Conservation (phyloP, 306 rosid species). For the Hippophae gyantsensis region DNA sequence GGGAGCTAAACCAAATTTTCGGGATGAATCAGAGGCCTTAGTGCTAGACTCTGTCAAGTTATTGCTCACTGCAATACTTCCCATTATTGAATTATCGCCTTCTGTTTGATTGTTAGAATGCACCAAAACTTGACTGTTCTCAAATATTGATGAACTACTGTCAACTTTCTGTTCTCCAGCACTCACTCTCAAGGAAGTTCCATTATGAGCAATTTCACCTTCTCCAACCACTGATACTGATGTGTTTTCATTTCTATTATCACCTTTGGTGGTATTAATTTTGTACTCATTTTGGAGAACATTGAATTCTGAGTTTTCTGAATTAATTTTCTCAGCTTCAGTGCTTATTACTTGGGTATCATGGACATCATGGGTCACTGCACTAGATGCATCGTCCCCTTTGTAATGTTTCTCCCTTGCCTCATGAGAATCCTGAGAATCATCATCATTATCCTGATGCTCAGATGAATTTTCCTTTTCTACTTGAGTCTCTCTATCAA, state of each 20-base stretch:
- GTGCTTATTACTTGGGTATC: constrained; percentile 39
- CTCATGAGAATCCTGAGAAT: constrained; percentile 40
- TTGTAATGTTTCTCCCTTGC: constrained; percentile 90
- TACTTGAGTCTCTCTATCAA: constrained; percentile 31
- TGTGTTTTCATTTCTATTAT: constrained; percentile 22
- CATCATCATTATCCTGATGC: constrained; percentile 26
- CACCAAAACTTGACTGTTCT: constrained; percentile 18
- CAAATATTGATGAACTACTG: constrained; percentile 19
- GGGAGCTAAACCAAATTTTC: constrained; percentile 20
- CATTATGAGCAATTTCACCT: constrained; percentile 20
- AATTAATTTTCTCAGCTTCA: constrained; percentile 26
- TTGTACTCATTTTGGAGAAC: constrained; percentile 23
- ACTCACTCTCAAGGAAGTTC: constrained; percentile 24
- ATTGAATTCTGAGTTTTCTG: constrained; percentile 32
- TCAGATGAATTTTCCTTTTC: constrained; percentile 36
- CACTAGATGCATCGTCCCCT: constrained; percentile 97
- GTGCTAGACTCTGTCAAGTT: constrained; percentile 5
- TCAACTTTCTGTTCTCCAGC: constrained; percentile 23
- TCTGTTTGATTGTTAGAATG: constrained; percentile 27
- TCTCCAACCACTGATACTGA: constrained; percentile 29
- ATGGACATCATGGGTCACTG: constrained; percentile 80
- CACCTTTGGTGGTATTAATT: constrained; percentile 20
- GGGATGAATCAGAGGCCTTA: constrained; percentile 23
- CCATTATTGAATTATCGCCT: constrained; percentile 22
- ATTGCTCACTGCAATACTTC: constrained; percentile 12